Percentiles rank a stretch among this genome's conserved stretches.
Conservation (phyloP, 1,284 basidiomycete species). For the Apiotrichum sp. region DNA sequence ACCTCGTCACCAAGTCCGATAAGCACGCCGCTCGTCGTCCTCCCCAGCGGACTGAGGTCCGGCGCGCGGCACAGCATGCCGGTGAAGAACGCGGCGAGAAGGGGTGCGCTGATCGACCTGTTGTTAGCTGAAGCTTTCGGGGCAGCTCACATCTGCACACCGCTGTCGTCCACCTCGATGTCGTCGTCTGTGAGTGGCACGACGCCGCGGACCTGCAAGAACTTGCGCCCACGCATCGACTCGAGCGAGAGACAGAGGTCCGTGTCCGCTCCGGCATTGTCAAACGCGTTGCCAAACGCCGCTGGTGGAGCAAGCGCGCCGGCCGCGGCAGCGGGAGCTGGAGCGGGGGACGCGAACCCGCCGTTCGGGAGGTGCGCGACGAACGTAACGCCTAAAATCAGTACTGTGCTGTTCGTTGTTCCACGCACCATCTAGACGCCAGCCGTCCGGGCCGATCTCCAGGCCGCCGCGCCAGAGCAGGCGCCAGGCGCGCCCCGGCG, state of each 20-base stretch:
- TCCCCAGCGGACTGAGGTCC: slow-evolving; percentile 24
- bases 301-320: too few species aligned
- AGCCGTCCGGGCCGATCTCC: slow-evolving; percentile 43
- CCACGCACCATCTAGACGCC: slow-evolving; percentile 39
- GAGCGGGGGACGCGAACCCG: too few species aligned
- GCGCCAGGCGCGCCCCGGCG: slow-evolving; percentile 26
- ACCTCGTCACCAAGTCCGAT: slow-evolving; percentile 44
- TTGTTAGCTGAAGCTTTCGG: neutral
- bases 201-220: slow-evolving; percentile 35
- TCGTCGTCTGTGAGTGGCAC: slow-evolving; percentile 31
- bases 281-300: neutral
- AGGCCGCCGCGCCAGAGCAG: slow-evolving; percentile 46
- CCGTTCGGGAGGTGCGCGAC: slow-evolving; percentile 28
- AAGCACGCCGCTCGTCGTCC: slow-evolving; percentile 32
- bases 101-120: slow-evolving; percentile 29
- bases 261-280: too few species aligned
- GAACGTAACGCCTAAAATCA: slow-evolving; percentile 37
- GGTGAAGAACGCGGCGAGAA: slow-evolving; percentile 37
- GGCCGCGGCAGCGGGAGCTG: too few species aligned
- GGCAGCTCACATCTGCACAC: slow-evolving; percentile 31
- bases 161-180: slow-evolving; percentile 30
- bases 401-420: neutral
- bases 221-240: slow-evolving; percentile 42
- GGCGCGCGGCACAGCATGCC: slow-evolving; percentile 28
- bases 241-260: slow-evolving; percentile 47